phyloP scores from a whole-genome alignment of 2,329 filamentous ascomycete genomes.

The Graphilbum ipis-grandicollis region DNA sequence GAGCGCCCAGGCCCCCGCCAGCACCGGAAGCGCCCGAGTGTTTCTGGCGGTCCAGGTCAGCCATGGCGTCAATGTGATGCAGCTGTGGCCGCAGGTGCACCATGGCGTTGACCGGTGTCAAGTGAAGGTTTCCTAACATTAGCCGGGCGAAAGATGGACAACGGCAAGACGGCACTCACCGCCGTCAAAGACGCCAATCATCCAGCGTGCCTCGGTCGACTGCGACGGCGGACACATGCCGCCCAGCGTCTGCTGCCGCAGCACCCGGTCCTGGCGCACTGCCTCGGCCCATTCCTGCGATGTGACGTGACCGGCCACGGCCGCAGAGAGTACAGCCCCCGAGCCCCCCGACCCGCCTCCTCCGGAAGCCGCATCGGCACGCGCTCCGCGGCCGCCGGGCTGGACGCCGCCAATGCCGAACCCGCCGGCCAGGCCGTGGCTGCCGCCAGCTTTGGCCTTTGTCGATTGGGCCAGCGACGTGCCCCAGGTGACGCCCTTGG shows the following conservation, averaged over 20 bases:
- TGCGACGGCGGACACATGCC: slow-evolving; percentile 41
- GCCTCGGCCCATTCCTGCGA: slow-evolving; percentile 48
- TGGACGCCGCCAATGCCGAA: slow-evolving; percentile 42
- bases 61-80: slow-evolving; percentile 74
- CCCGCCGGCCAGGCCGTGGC: slow-evolving; percentile 53
- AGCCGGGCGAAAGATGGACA: neutral
- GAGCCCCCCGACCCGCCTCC: too few relatives aligned
- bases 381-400: slow-evolving; percentile 13
- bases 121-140: slow-evolving; percentile 56
- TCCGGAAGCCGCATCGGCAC: too few relatives aligned
- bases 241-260: slow-evolving; percentile 69
- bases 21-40: slow-evolving; percentile 13
- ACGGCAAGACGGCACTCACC: slow-evolving; percentile 30
- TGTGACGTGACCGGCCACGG: slow-evolving; percentile 3
- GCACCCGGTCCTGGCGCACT: slow-evolving; percentile 49
- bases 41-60: slow-evolving; percentile 45
- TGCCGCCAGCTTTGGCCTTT: slow-evolving; percentile 42
- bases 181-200: slow-evolving; percentile 80
- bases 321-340: neutral
- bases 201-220: slow-evolving; percentile 60
- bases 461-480: slow-evolving; percentile 49
- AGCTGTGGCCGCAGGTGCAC: slow-evolving; percentile 84
- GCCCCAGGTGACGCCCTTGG: slow-evolving; percentile 71
- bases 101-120: slow-evolving; percentile 67
- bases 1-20: slow-evolving; percentile 18